These are phyloP conservation scores for Monascus ruber DNA, from an alignment of 2,329 filamentous ascomycete species.

Conservation along the genomic window DNA sequence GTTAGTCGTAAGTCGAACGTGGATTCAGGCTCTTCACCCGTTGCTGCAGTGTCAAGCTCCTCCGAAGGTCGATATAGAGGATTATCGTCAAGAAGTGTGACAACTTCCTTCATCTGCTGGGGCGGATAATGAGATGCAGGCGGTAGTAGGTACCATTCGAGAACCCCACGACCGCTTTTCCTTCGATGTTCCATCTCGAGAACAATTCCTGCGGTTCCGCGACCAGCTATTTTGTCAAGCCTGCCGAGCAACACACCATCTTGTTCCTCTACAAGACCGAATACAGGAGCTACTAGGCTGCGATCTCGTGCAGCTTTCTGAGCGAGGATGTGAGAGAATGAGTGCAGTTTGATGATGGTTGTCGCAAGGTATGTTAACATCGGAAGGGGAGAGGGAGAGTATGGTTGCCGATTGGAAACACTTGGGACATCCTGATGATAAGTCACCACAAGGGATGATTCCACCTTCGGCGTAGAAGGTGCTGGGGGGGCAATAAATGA, in stretches of 20 bases:
- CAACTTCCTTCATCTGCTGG: slow-evolving; percentile 39
- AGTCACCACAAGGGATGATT: slow-evolving; percentile 60
- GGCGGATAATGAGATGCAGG: slow-evolving; percentile 32
- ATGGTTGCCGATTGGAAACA: slow-evolving; percentile 23
- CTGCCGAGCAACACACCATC: slow-evolving; percentile 70
- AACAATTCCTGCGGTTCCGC: slow-evolving; percentile 50
- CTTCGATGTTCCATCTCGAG: slow-evolving; percentile 78
- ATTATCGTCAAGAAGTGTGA: slow-evolving; percentile 64
- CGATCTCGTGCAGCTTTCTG: slow-evolving; percentile 65
- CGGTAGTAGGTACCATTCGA: slow-evolving; percentile 55
- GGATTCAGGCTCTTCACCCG: slow-evolving; percentile 50
- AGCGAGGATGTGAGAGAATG: slow-evolving; percentile 62
- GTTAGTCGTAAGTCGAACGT: slow-evolving; percentile 83
- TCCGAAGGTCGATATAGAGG: slow-evolving; percentile 49
- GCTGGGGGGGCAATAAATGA: slow-evolving; percentile 49
- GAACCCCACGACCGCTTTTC: slow-evolving; percentile 66
- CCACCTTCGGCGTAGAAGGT: slow-evolving; percentile 17
- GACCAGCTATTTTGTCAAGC: slow-evolving; percentile 20
- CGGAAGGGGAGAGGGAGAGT: slow-evolving; percentile 56
- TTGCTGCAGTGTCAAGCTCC: slow-evolving; percentile 28
- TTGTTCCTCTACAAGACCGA: slow-evolving; percentile 63
- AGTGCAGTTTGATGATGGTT: slow-evolving; percentile 62
- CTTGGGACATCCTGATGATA: slow-evolving; percentile 75
- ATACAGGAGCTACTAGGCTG: slow-evolving; percentile 63
- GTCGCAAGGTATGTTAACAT: slow-evolving; percentile 80